phyloP scores from a whole-genome alignment of 352 stramenopile genomes.

The Phytophthora citrophthora region DNA sequence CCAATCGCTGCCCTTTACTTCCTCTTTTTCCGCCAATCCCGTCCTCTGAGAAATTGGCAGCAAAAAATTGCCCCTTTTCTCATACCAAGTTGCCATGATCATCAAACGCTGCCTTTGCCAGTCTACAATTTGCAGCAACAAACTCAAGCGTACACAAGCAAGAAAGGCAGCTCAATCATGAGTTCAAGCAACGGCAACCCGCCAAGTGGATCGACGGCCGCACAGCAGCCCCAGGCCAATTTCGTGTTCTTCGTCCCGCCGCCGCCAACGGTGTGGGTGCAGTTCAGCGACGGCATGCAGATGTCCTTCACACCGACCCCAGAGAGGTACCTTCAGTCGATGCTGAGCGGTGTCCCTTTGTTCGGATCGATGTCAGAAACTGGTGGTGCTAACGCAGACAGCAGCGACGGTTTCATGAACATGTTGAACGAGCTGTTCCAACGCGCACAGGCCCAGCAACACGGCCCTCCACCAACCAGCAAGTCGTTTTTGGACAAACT shows the following conservation, averaged over 20 bases:
- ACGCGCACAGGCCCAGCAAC: conserved; percentile 61
- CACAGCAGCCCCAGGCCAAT: conserved; percentile 20
- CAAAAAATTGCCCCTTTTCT: conserved; percentile 26
- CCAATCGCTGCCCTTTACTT: conserved; percentile 15
- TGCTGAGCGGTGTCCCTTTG: conserved; percentile 40
- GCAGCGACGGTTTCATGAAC: conserved; percentile 43
- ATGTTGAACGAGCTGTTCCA: conserved; percentile 72
- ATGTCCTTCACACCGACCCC: conserved; percentile 58
- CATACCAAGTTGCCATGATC: conserved; percentile 25
- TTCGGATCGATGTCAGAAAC: conserved; percentile 11
- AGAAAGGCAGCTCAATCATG: conserved; percentile 24
- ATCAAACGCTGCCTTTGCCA: conserved; percentile 24
- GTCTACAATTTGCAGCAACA: conserved; percentile 37
- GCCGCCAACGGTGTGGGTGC: conserved; percentile 65
- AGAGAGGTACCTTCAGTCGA: conserved; percentile 41
- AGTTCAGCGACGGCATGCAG: conserved; percentile 63
- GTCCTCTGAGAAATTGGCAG: conserved; percentile 1
- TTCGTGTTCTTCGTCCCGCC: conserved; percentile 66
- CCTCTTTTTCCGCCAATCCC: conserved; percentile 25
- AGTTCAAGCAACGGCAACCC: conserved; percentile 31
- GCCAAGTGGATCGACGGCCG: conserved; percentile 23
- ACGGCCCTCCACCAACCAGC: conserved; percentile 72
- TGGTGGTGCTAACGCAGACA: conserved; percentile 7
- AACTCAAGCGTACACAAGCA: conserved; percentile 18
- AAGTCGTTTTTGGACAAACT: conserved; percentile 74